Conservation (phyloP, 23 red algal genomes). For the Agarophyton chilense region DNA sequence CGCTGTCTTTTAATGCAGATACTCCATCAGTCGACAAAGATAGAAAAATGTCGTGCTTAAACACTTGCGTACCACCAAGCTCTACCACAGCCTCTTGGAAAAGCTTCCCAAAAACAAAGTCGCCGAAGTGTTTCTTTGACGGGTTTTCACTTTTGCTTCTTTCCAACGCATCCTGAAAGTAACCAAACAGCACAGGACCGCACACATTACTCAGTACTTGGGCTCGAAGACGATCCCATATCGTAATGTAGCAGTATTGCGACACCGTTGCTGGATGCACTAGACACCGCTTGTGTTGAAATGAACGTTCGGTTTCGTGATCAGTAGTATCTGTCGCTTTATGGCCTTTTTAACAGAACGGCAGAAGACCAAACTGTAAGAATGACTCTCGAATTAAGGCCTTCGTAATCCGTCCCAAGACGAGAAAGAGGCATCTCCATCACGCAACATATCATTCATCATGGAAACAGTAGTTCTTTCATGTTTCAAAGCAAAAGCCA, state of each 20-base stretch:
- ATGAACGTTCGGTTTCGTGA: not conserved
- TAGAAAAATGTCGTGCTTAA: slow-evolving; percentile 6
- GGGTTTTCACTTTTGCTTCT: no score
- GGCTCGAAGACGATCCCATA: no score
- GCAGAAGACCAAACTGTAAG: not conserved
- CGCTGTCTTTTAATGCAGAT: not conserved
- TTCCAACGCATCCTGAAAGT: no score
- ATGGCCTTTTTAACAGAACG: not conserved
- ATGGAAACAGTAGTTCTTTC: no score
- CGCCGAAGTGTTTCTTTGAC: not conserved
- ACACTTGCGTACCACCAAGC: not conserved
- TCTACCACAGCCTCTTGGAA: not conserved
- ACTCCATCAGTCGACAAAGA: slow-evolving; percentile 12
- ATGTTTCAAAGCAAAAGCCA: not conserved
- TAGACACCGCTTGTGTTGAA: not conserved
- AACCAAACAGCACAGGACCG: no score
- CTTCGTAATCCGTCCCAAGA: not conserved
- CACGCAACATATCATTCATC: not conserved
- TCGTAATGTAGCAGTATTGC: no score
- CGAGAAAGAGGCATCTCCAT: not conserved
- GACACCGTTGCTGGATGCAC: not conserved
- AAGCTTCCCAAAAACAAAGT: not conserved
- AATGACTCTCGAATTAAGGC: not conserved
- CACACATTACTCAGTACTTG: no score
- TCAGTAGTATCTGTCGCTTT: not conserved